Base-by-base conservation (phyloP, 768 basidiomycete species). In the Lepiota subincarnata region DNA sequence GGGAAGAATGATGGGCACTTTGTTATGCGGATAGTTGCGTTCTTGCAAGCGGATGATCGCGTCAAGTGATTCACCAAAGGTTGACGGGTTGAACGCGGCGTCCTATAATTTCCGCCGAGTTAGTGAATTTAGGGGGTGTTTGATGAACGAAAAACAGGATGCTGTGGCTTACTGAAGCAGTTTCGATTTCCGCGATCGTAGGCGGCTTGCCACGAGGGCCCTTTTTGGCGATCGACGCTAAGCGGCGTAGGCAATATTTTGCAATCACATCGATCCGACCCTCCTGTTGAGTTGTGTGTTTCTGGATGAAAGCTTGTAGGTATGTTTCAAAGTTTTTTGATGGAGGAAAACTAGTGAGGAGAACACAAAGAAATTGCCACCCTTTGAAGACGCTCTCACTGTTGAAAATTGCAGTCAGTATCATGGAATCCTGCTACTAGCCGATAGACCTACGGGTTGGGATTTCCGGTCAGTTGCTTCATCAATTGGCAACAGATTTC, bases 51-150 rank as follows among this genome's bases (percentile, higher is more conserved):
- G 77, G 69, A 89, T 86, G 55, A 92, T 88, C 20, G 84, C 84
- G 57, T 89, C 89, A 11, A 98, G 75, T 0, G 90, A 86, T 72
- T 95, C 92, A 12, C 93, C 92, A 62, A 97, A 98, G 1, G 89
- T 93, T 1, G 92, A 94, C 0, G 94, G 92, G 58, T 94, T 89
- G 72, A 97, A 98, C 6, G 95, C 93, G 22, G 93, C 92, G 61
- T 94, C 92, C 82, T 90, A 61, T 6, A n/a, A 48, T 26, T 26
- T 34, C n/a, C 40, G 24, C 24, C 24, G 24, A 24, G 24, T 24
- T 24, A 5, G 24, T 24, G 46, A 31, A n/a, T 41, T 50, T 36
- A 46, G 53, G 7, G n/a, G 44, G 16, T 41, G 42, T 28, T 24
- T 13, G 26, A 54, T 18, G 39, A 39, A 48, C 41, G 28, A 41